Conservation (phyloP, 805 yeast species). For the Ogataea methanolica region DNA sequence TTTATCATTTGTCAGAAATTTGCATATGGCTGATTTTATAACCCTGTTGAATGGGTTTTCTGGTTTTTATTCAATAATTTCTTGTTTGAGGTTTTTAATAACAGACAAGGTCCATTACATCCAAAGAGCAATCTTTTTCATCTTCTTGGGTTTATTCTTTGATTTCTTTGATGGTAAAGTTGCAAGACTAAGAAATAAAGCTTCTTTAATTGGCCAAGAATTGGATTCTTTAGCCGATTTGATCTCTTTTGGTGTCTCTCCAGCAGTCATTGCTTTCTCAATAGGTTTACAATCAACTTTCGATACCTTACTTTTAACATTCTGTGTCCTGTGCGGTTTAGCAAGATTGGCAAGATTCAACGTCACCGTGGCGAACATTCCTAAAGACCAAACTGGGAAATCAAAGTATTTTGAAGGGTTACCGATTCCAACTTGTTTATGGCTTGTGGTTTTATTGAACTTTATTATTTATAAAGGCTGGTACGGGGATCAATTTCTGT, state of each 20-base stretch:
- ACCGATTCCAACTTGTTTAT: slow-evolving; percentile 87
- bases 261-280: slow-evolving; percentile 87
- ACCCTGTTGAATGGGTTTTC: slow-evolving; percentile 91
- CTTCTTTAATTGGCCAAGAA: slow-evolving; percentile 95
- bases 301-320: slow-evolving; percentile 71
- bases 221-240: slow-evolving; percentile 95
- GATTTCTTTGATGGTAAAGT: slow-evolving; percentile 97
- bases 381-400: slow-evolving; percentile 85
- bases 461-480: slow-evolving; percentile 49
- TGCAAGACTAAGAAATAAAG: slow-evolving; percentile 88
- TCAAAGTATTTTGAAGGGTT: slow-evolving; percentile 92
- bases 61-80: slow-evolving; percentile 86
- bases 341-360: slow-evolving; percentile 93
- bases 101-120: slow-evolving; percentile 66
- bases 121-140: slow-evolving; percentile 84
- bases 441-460: slow-evolving; percentile 71
- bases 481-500: slow-evolving; percentile 49
- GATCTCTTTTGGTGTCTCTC: slow-evolving; percentile 92
- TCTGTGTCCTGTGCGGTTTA: slow-evolving; percentile 89
- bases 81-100: slow-evolving; percentile 75
- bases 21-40: slow-evolving; percentile 95
- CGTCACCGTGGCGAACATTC: slow-evolving; percentile 87
- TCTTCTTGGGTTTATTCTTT: slow-evolving; percentile 86
- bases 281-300: slow-evolving; percentile 83
- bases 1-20: slow-evolving; percentile 76